Conservation (phyloP, 2,329 filamentous ascomycete species). For the Verticillium klebahnii region DNA sequence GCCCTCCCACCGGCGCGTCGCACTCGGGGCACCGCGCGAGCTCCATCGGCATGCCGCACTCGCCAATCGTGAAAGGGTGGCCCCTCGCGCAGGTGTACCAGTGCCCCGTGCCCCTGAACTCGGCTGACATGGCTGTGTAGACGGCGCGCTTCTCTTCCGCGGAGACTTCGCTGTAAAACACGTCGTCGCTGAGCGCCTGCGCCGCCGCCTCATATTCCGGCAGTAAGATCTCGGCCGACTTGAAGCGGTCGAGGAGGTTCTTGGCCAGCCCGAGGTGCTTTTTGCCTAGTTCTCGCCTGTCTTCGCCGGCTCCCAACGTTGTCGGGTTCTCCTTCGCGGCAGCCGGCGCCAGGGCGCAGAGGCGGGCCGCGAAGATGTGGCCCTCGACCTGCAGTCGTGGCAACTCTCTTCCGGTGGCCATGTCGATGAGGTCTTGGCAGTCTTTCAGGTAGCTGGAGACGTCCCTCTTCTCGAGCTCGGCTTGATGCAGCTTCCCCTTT, state of each 20-base stretch:
- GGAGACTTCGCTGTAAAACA: slow-evolving; percentile 44
- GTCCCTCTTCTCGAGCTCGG: slow-evolving; percentile 13
- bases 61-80: slow-evolving; percentile 59
- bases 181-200: slow-evolving; percentile 35
- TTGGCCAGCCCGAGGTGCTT: slow-evolving; percentile 15
- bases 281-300: slow-evolving; percentile 1
- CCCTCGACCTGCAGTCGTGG: slow-evolving; percentile 44
- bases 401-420: slow-evolving; percentile 28
- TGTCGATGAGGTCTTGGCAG: slow-evolving; percentile 33
- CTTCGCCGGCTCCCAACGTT: not conserved
- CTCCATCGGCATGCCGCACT: slow-evolving; percentile 65
- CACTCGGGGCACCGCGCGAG: slow-evolving; percentile 57
- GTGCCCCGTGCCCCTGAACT: slow-evolving; percentile 50
- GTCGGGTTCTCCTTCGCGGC: not conserved
- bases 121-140: slow-evolving; percentile 44
- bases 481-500: slow-evolving; percentile 6
- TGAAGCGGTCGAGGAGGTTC: slow-evolving; percentile 10
- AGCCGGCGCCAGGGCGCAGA: slow-evolving; percentile 37
- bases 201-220: slow-evolving; percentile 40
- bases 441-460: slow-evolving; percentile 26
- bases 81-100: slow-evolving; percentile 57
- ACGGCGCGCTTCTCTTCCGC: slow-evolving; percentile 47
- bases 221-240: slow-evolving; percentile 27
- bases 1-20: slow-evolving; percentile 50
- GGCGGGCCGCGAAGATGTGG: slow-evolving; percentile 43